Evolutionary conservation across 2,329 filamentous ascomycete genomes (phyloP), one percentile per base, ranked within the genome.

Genomic region (Ramularia collo-cygni): DNA sequence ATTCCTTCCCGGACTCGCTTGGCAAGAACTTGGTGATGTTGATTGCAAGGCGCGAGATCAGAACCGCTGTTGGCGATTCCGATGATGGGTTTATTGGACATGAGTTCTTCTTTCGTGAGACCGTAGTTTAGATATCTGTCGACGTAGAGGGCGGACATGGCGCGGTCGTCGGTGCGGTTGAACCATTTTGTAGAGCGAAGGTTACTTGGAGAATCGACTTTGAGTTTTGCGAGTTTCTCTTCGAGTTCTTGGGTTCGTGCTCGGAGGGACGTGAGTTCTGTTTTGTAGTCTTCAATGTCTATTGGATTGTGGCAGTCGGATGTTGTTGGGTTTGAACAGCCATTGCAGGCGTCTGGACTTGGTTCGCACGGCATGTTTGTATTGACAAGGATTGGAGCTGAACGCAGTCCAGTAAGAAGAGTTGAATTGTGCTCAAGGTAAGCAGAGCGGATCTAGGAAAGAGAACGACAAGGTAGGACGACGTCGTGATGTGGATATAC

Each of bases 271-370:
- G 49, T 28, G n/a, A 57, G 48, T 30, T 59, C 54, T 26, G 46
- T 49, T 31, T 54, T 52, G 47, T 57, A 57, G 42, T 59, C 55
- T 43, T 59, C 56, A 12, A 59, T 59, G 38, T 59, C 56, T 19
- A 39, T 43, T 18, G 28, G 18, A 21, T 17, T 21, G 18, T 39
- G 31, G 37, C 48, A 51, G 26, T 24, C 31, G n/a, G n/a, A n/a
- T 13, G 31, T 24, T 3, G 41, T 19, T 28, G 45, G 13, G n/a
- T 40, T 34, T 15, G 42, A 32, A 38, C 50, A 53, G 30, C 26
- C 34, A 15, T 45, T 45, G 50, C 50, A 52, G 32, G 44, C 38
- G 38, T 42, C 35, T 15, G 40, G 19, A 27, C 17, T 28, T 8
- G 39, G 19, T 21, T 38, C 18, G 27, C 46, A 48, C 2, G 38